These are phyloP conservation scores for Clonostachys solani DNA, from an alignment of 2,329 filamentous ascomycete species.

Conservation along the genomic window DNA sequence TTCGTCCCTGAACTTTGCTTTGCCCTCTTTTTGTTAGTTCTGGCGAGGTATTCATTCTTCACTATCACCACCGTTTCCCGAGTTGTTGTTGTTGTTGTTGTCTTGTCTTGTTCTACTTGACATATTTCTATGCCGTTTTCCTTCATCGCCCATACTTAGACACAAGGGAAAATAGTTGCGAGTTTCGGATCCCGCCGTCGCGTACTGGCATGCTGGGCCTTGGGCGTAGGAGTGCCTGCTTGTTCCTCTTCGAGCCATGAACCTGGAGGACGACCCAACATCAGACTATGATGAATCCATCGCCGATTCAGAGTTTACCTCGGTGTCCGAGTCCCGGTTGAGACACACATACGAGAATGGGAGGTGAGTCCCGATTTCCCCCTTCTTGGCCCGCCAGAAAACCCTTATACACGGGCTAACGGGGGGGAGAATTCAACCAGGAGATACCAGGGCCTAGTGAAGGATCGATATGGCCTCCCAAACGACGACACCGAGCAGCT, in stretches of 20 bases:
- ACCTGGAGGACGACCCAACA: constrained; percentile 21
- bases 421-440: constrained; percentile 13
- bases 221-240: neutral
- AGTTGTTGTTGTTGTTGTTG: too few relatives aligned
- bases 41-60: too few relatives aligned
- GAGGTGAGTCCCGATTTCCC: constrained; percentile 14
- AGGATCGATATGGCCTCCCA: constrained; percentile 43
- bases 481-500: constrained; percentile 47
- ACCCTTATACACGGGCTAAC: neutral
- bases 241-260: constrained; percentile 1
- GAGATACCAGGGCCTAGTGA: constrained; percentile 42
- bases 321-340: constrained; percentile 23
- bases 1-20: too few relatives aligned
- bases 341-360: constrained; percentile 29
- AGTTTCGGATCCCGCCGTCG: too few relatives aligned
- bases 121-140: neutral
- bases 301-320: constrained; percentile 32
- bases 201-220: too few relatives aligned
- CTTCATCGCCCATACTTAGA: neutral
- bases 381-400: neutral
- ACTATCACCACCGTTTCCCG: too few relatives aligned
- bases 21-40: too few relatives aligned
- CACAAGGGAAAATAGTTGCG: neutral
- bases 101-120: neutral
- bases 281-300: constrained; percentile 34